A percentile compares a stretch with the other conserved stretches of the same genome.
Evolutionary conservation across 208 protist genomes (phyloP).

Genomic region (Balamuthia mandrillaris): DNA sequence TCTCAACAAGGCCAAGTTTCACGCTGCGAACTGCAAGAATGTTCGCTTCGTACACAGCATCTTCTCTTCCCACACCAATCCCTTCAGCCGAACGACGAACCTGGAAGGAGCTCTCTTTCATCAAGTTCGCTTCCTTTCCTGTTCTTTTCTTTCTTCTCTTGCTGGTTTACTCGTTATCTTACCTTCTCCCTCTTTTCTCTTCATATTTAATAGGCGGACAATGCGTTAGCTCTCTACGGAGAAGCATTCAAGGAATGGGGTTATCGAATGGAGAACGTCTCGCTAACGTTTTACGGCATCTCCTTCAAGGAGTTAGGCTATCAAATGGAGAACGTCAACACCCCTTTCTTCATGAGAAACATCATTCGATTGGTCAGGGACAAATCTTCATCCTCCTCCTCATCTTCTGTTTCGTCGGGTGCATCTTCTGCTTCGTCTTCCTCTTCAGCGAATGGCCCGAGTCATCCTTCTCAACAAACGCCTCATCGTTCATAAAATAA

Average conservation of each 20-base stretch:
- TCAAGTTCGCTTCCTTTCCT: background rate
- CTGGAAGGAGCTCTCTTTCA: constrained; percentile 22
- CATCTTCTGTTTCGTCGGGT: too few relatives aligned
- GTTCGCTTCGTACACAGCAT: constrained; percentile 30
- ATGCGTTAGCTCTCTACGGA: constrained; percentile 16
- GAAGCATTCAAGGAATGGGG: constrained; percentile 30
- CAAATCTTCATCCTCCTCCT: too few relatives aligned
- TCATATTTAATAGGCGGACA: background rate
- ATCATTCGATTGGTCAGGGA: constrained; percentile 21
- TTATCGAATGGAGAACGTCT: constrained; percentile 22
- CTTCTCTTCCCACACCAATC: constrained; percentile 24
- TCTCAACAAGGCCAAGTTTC: constrained; percentile 29
- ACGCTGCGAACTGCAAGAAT: constrained; percentile 11
- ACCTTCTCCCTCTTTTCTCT: background rate
- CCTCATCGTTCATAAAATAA: too few relatives aligned
- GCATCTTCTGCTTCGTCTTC: too few relatives aligned
- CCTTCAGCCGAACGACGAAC: constrained; percentile 19
- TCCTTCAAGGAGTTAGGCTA: constrained; percentile 25
- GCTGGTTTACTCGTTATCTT: too few relatives aligned
- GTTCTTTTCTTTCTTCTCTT: background rate
- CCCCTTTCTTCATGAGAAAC: background rate
- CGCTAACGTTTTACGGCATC: constrained; percentile 13
- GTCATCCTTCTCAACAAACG: too few relatives aligned
- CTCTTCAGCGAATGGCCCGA: too few relatives aligned
- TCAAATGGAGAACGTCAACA: constrained; percentile 38